These are phyloP conservation scores for Camellia oleifera DNA, from an alignment of 179 eudicot species.

Conservation along the genomic window DNA sequence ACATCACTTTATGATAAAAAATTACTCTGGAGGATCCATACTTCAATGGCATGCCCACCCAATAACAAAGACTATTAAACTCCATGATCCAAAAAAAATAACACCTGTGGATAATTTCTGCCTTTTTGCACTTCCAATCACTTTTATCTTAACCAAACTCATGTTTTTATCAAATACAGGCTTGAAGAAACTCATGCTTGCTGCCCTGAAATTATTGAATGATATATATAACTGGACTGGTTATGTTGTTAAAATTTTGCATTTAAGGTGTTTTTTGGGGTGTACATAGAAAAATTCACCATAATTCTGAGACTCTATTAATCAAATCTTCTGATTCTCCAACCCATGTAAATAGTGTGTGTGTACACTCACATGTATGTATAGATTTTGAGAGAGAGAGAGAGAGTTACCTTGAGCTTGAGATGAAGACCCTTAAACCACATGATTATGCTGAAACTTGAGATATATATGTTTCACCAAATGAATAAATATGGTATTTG, in stretches of 20 bases:
- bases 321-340: neutral
- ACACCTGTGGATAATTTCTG: too few relatives aligned
- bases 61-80: too few relatives aligned
- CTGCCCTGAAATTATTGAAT: too few relatives aligned
- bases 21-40: too few relatives aligned
- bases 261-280: neutral
- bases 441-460: constrained; percentile 25
- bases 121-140: too few relatives aligned
- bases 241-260: too few relatives aligned
- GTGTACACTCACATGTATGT: neutral
- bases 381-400: neutral
- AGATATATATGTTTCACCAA: neutral
- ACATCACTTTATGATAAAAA: too few relatives aligned
- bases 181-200: too few relatives aligned
- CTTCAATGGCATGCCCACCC: too few relatives aligned
- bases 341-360: neutral
- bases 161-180: constrained; percentile 12
- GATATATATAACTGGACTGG: too few relatives aligned
- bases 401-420: constrained; percentile 40
- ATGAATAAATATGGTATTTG: neutral
- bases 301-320: neutral
- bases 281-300: neutral
- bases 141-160: too few relatives aligned
- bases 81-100: too few relatives aligned
- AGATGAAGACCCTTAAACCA: constrained; percentile 32